A percentile compares a stretch with the other conserved stretches of the same genome.
phyloP scores from a whole-genome alignment of 2,329 filamentous ascomycete genomes.

The Talaromyces sp. region DNA sequence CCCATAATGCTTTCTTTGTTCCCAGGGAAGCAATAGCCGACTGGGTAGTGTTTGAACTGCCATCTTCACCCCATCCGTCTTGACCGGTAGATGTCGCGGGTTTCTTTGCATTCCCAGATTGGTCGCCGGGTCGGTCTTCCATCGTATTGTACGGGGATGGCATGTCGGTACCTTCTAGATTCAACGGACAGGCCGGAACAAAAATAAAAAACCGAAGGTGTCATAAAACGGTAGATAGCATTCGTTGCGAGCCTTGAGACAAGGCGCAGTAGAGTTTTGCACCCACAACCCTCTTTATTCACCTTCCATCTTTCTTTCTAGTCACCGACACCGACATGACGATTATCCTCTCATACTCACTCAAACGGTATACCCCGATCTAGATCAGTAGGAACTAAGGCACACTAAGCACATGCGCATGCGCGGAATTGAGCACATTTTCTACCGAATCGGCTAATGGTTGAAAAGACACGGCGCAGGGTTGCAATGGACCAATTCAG shows the following conservation, averaged over 20 bases:
- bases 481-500: neutral
- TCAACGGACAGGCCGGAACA: no score
- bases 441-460: conserved; percentile 1
- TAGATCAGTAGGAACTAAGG: conserved; percentile 17
- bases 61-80: neutral
- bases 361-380: conserved; percentile 1
- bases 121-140: neutral
- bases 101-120: neutral
- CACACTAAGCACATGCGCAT: conserved; percentile 14
- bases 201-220: no score
- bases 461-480: neutral
- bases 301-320: no score
- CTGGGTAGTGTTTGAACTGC: neutral
- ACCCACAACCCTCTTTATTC: neutral
- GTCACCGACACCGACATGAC: no score
- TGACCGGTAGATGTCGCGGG: neutral
- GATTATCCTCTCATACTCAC: no score
- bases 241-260: neutral
- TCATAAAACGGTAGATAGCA: no score
- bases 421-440: conserved; percentile 8
- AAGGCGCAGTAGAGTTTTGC: neutral
- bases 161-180: neutral
- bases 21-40: neutral
- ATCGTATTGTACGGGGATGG: neutral
- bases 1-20: neutral